Evolutionary conservation across 495 filamentous ascomycete species (phyloP), one percentile per base, ranked within the genome.

Genomic region (Aspergillus bertholletiae): DNA sequence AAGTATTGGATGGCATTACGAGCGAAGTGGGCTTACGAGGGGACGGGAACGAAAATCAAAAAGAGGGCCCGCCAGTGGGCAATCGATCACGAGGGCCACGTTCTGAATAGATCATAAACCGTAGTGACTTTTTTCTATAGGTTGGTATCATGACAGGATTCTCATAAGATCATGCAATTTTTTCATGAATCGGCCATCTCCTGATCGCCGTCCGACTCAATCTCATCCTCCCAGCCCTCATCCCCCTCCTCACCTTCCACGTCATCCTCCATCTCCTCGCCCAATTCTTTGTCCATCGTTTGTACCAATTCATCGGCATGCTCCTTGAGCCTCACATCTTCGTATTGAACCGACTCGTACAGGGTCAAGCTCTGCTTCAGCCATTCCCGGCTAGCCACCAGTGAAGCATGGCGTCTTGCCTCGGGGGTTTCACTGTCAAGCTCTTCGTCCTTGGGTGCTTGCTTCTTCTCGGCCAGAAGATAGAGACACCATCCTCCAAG

Each of bases 401-500:
- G 59, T 7, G 72, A 73, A 4, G 71, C 76, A 39, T 69, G 69
- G 24, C 70, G 64, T 41, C 62, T 70, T 26, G 63, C 54, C 54
- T 67, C 66, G 2, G 73, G 69, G 15, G 66, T 60, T 32, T 72
- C 70, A 7, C 60, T 49, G 17, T 58, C 66, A 27, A 52, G 59
- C 20, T 63, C 57, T 26, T 64, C 61, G 46, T 71, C 70, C 51
- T 46, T 77, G 44, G 69, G 79, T 71, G 64, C 80, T 62, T 74
- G 55, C 60, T 72, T 64, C 74, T 86, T 90, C 68, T 88, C 84
- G 0, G 88, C 91, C 52, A 88, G 72, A 51, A 94, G 77, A 63
- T 89, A 88, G 53, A 90, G 77, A 52, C 88, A 88, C 88, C 93
- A 99, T 9, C 95, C 95, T 28, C 95, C 93, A 3, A 97, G 76